Evolutionary conservation across 768 basidiomycete species (phyloP), one percentile per base, ranked within the genome.

Genomic region (Heimioporus sp.): DNA sequence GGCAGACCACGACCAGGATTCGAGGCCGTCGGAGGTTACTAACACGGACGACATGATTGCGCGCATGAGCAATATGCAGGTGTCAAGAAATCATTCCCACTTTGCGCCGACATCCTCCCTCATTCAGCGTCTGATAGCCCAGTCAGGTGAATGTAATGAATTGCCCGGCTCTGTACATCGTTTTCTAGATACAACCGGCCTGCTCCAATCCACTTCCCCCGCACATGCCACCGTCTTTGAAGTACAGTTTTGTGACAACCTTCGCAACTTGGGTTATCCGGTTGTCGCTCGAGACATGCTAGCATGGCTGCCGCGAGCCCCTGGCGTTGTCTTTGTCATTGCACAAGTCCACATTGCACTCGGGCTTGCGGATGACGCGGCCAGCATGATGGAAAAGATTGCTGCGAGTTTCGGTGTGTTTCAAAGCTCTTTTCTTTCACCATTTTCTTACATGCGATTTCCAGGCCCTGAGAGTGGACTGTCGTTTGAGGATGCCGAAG

Each of bases 301-400:
- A 42, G 81, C 82, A 20, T 88, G 88, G 82, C 78, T 94, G 24
- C 92, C 93, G 11, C 74, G 85, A 43, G 87, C 87, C 15, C 82
- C 92, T 24, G 89, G 81, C 4, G 82, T 83, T 44, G 77, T 79
- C 30, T 96, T 91, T 66, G 80, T 95, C 36, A 77, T 80, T 36
- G 84, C 85, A 6, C 76, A 84, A 56, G 72, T 92, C 8, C 81
- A 80, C 75, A 67, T 92, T 41, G 76, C 81, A 55, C 69, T 81
- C 31, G 85, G 87, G 5, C 80, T 85, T 34, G 72, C 79, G 24
- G 89, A 87, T 45, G 91, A 94, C 57, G 89, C 91, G 2, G 81
- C 85, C 1, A 73, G 73, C 50, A 67, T 86, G 40, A 72, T 97
- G 59, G 86, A 94, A 65, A 85, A 82, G 58, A 69, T 93, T 17